phyloP scores from a whole-genome alignment of 768 basidiomycete species.

The Auricularia heimuer region DNA sequence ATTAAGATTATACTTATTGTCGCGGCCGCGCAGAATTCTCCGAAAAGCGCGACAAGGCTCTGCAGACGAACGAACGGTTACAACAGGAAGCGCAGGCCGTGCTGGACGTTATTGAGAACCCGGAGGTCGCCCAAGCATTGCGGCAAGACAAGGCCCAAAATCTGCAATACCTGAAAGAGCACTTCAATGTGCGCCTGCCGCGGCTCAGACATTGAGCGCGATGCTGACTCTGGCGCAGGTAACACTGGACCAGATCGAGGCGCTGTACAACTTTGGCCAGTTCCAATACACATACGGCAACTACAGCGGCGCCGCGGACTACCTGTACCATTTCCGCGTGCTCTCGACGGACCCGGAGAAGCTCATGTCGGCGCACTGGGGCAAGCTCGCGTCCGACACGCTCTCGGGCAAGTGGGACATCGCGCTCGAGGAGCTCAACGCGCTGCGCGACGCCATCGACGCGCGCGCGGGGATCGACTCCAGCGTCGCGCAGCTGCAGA shows the following conservation, averaged over 20 bases:
- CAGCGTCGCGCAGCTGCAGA: constrained; percentile 79
- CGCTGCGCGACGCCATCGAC: constrained; percentile 88
- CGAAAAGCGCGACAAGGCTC: constrained; percentile 68
- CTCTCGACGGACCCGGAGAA: constrained; percentile 89
- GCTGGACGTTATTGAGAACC: constrained; percentile 91
- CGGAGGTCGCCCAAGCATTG: constrained; percentile 88
- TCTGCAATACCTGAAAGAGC: constrained; percentile 84
- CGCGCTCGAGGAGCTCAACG: constrained; percentile 92
- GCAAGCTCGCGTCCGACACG: constrained; percentile 94
- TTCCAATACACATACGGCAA: constrained; percentile 99
- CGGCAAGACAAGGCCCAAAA: constrained; percentile 98
- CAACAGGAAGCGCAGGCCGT: constrained; percentile 89
- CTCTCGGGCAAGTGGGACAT: constrained; percentile 90
- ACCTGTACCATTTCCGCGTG: constrained; percentile 97
- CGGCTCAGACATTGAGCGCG: constrained; percentile 2
- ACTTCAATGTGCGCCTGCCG: constrained; percentile 71
- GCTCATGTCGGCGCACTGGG: constrained; percentile 96
- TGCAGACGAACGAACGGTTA: constrained; percentile 74
- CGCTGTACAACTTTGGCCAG: constrained; percentile 94
- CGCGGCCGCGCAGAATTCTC: constrained; percentile 58
- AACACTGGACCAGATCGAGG: constrained; percentile 88
- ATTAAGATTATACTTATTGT: background rate
- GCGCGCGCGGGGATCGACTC: constrained; percentile 50
- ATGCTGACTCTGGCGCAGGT: constrained; percentile 42
- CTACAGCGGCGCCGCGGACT: constrained; percentile 93